These are phyloP conservation scores for Fragilariopsis cylindrus DNA, from an alignment of 108 stramenopile genomes.

Conservation along the genomic window DNA sequence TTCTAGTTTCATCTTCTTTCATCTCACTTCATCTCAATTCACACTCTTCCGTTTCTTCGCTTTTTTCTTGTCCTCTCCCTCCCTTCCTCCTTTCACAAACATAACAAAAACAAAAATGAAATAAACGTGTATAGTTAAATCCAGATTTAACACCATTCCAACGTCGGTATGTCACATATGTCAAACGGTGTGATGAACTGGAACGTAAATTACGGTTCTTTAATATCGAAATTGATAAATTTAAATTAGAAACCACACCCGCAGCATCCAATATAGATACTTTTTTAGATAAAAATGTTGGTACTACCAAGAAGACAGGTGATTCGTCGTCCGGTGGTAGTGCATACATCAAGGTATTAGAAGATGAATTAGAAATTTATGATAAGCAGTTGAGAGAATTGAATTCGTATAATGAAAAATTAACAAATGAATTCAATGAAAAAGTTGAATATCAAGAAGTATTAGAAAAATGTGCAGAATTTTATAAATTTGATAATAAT, in stretches of 20 bases:
- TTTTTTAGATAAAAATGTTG: constrained; percentile 45
- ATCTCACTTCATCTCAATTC: no score
- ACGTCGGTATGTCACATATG: constrained; percentile 95
- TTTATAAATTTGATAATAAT: constrained; percentile 87
- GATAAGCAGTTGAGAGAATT: constrained; percentile 92
- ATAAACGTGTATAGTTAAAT: no score
- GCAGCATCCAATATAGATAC: constrained; percentile 69
- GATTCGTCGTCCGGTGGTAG: constrained; percentile 24
- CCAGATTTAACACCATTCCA: constrained; percentile 98
- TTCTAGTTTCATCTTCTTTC: no score
- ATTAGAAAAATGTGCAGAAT: constrained; percentile 88
- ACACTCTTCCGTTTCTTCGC: no score
- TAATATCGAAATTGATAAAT: constrained; percentile 84
- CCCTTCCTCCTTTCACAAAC: no score
- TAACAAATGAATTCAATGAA: constrained; percentile 96
- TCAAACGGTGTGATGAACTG: constrained; percentile 97
- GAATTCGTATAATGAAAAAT: constrained; percentile 90
- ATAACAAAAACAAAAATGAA: no score
- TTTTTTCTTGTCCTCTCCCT: no score
- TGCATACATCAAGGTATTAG: constrained; percentile 72
- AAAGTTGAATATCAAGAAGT: constrained; percentile 96
- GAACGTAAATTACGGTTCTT: constrained; percentile 97
- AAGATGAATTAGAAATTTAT: constrained; percentile 89
- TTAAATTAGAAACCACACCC: constrained; percentile 70
- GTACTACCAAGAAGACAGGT: constrained; percentile 31